phyloP scores from a whole-genome alignment of 495 filamentous ascomycete species.

The Beverwykella pulmonaria region DNA sequence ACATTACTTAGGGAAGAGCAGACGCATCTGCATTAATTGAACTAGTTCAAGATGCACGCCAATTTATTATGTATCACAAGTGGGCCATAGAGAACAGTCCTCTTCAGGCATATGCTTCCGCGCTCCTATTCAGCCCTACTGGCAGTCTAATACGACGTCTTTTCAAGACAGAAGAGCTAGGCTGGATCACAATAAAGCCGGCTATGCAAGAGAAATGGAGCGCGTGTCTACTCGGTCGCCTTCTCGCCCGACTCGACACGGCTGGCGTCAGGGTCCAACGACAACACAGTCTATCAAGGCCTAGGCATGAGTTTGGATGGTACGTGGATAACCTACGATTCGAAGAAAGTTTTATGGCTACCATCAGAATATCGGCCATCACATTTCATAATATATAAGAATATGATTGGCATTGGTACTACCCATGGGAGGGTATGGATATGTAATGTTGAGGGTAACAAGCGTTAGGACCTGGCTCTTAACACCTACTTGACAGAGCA shows the following conservation, averaged over 20 bases:
- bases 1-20: neutral
- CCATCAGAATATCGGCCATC: neutral
- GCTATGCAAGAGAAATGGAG: neutral
- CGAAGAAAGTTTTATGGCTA: neutral
- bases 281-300: neutral
- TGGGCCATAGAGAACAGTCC: too few relatives aligned
- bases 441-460: neutral
- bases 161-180: slow-evolving; percentile 2
- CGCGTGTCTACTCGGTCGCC: neutral
- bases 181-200: neutral
- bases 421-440: neutral
- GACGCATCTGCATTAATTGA: too few relatives aligned
- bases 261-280: neutral
- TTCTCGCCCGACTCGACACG: neutral
- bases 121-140: neutral
- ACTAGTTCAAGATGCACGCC: too few relatives aligned
- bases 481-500: too few relatives aligned
- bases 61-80: too few relatives aligned
- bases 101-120: too few relatives aligned
- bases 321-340: neutral
- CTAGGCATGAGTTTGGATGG: neutral
- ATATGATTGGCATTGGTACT: neutral
- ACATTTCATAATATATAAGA: neutral
- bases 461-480: neutral
- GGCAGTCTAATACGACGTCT: neutral